phyloP scores from a whole-genome alignment of 1,139 yeast genomes.

The Wickerhamiella pararugosa region DNA sequence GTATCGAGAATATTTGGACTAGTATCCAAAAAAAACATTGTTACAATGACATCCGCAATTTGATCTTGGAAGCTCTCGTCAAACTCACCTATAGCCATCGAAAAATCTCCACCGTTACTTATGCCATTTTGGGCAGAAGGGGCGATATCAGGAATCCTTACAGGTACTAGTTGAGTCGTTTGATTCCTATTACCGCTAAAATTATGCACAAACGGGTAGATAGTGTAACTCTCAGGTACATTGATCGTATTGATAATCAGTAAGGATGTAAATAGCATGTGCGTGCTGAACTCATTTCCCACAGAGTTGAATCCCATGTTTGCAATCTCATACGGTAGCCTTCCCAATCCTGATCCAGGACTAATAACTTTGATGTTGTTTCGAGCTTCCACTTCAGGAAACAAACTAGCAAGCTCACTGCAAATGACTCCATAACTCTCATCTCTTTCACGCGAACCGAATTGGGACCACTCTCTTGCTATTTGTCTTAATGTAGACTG shows the following conservation, averaged over 20 bases:
- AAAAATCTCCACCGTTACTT: constrained; percentile 34
- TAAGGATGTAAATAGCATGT: constrained; percentile 59
- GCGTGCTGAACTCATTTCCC: constrained; percentile 75
- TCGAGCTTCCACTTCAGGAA: constrained; percentile 26
- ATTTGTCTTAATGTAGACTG: constrained; percentile 47
- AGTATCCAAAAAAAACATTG: constrained; percentile 72
- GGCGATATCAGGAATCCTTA: constrained; percentile 30
- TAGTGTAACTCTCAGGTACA: constrained; percentile 42
- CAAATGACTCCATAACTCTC: constrained; percentile 34
- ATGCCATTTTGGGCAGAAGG: constrained; percentile 14
- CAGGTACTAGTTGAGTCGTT: constrained; percentile 39
- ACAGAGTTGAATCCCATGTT: constrained; percentile 55
- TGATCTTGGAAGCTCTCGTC: constrained; percentile 55
- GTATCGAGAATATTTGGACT: constrained; percentile 61
- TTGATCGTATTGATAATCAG: constrained; percentile 42
- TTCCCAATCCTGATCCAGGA: constrained; percentile 78
- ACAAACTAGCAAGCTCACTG: constrained; percentile 29
- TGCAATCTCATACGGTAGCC: constrained; percentile 63
- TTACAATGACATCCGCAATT: constrained; percentile 42
- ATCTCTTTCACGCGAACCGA: constrained; percentile 41
- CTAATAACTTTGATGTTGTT: constrained; percentile 30
- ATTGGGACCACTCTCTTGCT: constrained; percentile 61
- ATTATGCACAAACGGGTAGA: constrained; percentile 57
- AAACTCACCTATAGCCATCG: constrained; percentile 73
- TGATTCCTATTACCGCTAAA: constrained; percentile 50